Base-by-base conservation (phyloP, 345 rosid species). In the Populus nigra region DNA sequence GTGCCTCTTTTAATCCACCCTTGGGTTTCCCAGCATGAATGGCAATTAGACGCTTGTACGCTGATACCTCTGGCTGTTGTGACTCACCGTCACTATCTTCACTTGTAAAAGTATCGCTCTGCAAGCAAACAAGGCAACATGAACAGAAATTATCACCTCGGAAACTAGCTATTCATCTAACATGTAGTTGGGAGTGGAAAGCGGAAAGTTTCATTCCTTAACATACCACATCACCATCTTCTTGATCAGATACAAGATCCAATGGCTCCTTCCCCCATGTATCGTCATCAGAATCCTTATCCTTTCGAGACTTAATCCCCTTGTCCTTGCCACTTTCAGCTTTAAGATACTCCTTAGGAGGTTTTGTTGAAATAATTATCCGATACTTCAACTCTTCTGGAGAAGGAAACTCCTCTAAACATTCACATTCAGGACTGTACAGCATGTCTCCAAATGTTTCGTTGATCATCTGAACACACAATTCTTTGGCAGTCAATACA, bases 291-390 rank as follows among this genome's bases (percentile, higher is more conserved):
- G 87, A 86, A 77, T 89, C 81, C 72, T 84, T 85, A 6, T 72
- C 84, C 77, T 79, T 91, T 20, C 33, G 45, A 0, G 84, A 76
- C 76, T 81, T 78, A 71, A 61, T 83, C 53, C 72, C 77, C 53
- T 84, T 84, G 61, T 22, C 67, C 78, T 78, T 81, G 65, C 8
- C 45, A 65, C 83, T 82, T 50, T 78, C 50, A 68, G 88, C 85
- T 73, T 86, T 85, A 63, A 76, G 79, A 65, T 82, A 81, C 73
- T 74, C 86, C 77, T 86, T 87, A 3, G 97, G 97, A 74, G 81
- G 90, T 77, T 89, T 90, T 33, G 97, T 92, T 39, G 97, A 90
- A 76, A 92, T 86, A 55, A 92, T 81, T 80, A 92, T 77, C 79
- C 63, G 78, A 71, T 86, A 69, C 81, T 88, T 90, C 72, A 92